A percentile compares a stretch with the other conserved stretches of the same genome.
Evolutionary conservation across 805 yeast genomes (phyloP).

Genomic region (Millerozyma acaciae): DNA sequence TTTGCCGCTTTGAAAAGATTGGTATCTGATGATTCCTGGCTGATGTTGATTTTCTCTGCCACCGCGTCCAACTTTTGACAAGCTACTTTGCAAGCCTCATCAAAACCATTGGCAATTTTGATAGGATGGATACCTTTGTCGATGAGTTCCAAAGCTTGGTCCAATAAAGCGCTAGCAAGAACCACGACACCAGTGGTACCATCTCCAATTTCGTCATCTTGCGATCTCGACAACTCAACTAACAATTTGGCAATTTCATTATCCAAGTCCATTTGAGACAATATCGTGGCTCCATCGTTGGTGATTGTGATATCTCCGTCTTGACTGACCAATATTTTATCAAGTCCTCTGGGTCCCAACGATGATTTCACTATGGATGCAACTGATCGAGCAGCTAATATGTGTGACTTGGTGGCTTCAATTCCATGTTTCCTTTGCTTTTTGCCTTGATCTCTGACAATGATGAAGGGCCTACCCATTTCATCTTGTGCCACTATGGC

Average conservation of each 20-base stretch:
- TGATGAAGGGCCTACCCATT: conserved; percentile 97
- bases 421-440: conserved; percentile 61
- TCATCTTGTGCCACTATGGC: conserved; percentile 99
- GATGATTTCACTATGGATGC: conserved; percentile 90
- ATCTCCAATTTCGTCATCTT: conserved; percentile 98
- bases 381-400: conserved; percentile 91
- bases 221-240: conserved; percentile 90
- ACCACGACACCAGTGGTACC: conserved; percentile 99
- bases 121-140: conserved; percentile 98
- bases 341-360: conserved; percentile 97
- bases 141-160: conserved; percentile 89
- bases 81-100: conserved; percentile 93
- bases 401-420: conserved; percentile 68
- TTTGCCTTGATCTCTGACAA: conserved; percentile 81
- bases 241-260: conserved; percentile 93
- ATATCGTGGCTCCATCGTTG: conserved; percentile 96
- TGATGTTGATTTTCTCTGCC: conserved; percentile 61
- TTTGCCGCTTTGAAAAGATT: conserved; percentile 86
- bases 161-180: conserved; percentile 87
- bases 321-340: conserved; percentile 88
- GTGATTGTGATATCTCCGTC: conserved; percentile 98
- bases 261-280: conserved; percentile 92
- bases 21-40: conserved; percentile 44
- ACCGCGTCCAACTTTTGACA: conserved; percentile 67
- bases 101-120: conserved; percentile 94